Conservation (phyloP, 805 yeast species). For the Starmerella tilneyi region DNA sequence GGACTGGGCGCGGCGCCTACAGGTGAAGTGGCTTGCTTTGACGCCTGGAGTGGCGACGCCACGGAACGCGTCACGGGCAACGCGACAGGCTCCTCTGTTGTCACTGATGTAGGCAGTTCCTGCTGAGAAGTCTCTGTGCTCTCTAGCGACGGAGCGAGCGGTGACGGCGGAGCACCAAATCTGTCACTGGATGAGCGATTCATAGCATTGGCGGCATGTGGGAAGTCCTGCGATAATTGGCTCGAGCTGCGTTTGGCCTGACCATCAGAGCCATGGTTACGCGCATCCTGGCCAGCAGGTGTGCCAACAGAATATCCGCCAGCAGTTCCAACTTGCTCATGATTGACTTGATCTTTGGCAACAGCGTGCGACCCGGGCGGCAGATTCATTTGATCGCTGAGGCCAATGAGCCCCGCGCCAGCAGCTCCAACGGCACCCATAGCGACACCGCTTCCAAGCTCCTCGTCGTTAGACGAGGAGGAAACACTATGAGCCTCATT, state of each 20-base stretch:
- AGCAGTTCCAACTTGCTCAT: neutral
- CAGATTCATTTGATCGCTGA: slow-evolving; percentile 12
- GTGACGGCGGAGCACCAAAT: too few relatives aligned
- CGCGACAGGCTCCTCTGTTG: too few relatives aligned
- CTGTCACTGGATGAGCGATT: too few relatives aligned
- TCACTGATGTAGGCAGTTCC: too few relatives aligned
- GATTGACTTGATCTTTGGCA: neutral
- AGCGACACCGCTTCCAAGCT: neutral
- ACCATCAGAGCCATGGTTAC: neutral
- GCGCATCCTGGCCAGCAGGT: neutral
- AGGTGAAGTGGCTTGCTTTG: too few relatives aligned
- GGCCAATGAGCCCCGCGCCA: slow-evolving; percentile 16
- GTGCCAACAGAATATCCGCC: neutral
- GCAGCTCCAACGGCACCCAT: slow-evolving; percentile 13
- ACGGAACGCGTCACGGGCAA: too few relatives aligned
- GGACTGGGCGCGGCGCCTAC: too few relatives aligned
- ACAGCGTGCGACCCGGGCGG: slow-evolving; percentile 5
- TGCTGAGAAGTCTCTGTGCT: too few relatives aligned
- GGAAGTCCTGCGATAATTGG: neutral
- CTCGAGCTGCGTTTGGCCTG: neutral
- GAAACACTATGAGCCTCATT: too few relatives aligned
- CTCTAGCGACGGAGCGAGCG: too few relatives aligned
- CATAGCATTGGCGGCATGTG: neutral
- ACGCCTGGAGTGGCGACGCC: too few relatives aligned
- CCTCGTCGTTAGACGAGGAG: neutral